Evolutionary conservation across 148 eudicot species (phyloP).

Genomic region (Cornus suecica): DNA sequence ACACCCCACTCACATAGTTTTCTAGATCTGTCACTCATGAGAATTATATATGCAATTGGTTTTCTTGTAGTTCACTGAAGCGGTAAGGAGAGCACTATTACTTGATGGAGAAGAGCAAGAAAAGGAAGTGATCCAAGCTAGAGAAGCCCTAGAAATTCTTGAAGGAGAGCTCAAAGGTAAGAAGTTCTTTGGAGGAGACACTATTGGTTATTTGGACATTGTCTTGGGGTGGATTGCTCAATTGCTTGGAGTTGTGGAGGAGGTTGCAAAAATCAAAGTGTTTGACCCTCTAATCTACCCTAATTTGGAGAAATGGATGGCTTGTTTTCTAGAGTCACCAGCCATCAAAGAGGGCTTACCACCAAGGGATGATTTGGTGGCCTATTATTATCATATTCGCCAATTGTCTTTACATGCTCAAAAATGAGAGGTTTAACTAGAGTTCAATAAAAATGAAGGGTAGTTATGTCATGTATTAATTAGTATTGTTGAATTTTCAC

Average conservation of each 20-base stretch:
- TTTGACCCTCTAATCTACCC: neutral
- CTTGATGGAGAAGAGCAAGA: neutral
- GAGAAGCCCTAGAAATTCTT: neutral
- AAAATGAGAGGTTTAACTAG: neutral
- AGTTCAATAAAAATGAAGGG: too few relatives aligned
- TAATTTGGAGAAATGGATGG: neutral
- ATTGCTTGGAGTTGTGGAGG: neutral
- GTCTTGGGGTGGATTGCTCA: neutral
- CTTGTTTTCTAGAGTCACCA: neutral
- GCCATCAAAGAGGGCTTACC: neutral
- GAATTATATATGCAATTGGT: neutral
- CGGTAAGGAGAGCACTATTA: neutral
- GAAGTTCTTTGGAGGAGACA: constrained; percentile 8
- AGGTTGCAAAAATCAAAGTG: neutral
- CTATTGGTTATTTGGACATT: neutral
- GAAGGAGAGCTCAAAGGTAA: constrained; percentile 12
- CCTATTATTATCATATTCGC: neutral
- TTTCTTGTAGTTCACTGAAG: neutral
- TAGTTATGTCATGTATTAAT: too few relatives aligned
- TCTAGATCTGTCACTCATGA: too few relatives aligned
- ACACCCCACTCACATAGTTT: too few relatives aligned
- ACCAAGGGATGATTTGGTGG: neutral
- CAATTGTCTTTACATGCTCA: neutral
- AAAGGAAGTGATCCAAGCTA: neutral
- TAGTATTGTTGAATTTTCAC: too few relatives aligned